phyloP scores from a whole-genome alignment of 257 asterid species.

The Petunia axillaris region DNA sequence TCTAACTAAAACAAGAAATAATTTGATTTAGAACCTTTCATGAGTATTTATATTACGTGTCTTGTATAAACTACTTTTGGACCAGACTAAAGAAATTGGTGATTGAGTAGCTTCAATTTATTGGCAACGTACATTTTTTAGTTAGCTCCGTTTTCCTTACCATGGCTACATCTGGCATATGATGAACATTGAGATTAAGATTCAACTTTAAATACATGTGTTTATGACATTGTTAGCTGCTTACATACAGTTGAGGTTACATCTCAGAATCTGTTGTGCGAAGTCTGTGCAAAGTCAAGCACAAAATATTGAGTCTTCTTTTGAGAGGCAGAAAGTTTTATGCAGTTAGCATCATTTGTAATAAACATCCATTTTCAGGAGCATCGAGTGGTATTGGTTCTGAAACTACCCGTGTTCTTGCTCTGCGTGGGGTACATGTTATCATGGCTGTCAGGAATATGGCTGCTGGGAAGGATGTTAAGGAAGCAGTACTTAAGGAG shows the following conservation, averaged over 20 bases:
- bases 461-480: constrained; percentile 58
- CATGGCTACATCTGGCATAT: not conserved
- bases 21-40: not conserved
- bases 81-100: not conserved
- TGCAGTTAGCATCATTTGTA: not conserved
- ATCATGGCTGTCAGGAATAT: constrained; percentile 73
- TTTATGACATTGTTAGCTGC: not conserved
- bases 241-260: not conserved
- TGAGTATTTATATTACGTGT: not conserved
- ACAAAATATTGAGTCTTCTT: not conserved
- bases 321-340: not conserved
- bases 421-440: constrained; percentile 73
- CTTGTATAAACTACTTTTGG: not conserved
- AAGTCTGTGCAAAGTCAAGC: not conserved
- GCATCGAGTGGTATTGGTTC: constrained; percentile 90
- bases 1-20: not conserved
- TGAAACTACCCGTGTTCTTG: constrained; percentile 86
- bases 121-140: no score
- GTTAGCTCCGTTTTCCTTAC: not conserved
- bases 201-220: not conserved
- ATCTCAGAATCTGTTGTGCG: not conserved
- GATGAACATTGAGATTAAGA: not conserved
- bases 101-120: no score
- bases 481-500: constrained; percentile 53
- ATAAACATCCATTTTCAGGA: constrained; percentile 48